Conservation (phyloP, 768 basidiomycete species). For the Suillus variegatus region DNA sequence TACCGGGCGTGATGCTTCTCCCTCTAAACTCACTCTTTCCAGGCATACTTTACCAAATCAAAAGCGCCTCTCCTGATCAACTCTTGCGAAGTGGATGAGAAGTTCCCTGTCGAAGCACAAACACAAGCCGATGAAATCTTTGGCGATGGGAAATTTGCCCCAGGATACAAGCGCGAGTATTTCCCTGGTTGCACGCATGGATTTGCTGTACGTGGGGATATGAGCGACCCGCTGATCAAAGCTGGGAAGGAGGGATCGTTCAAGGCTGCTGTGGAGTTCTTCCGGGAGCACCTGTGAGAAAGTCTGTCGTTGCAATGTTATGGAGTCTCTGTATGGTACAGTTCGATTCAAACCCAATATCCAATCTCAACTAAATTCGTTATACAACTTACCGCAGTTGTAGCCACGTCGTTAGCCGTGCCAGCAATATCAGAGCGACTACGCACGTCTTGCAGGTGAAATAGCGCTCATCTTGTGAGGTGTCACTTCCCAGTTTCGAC, state of each 20-base stretch:
- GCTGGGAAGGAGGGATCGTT: conserved; percentile 69
- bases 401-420: background rate
- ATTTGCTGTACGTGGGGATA: conserved; percentile 51
- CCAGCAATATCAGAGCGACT: background rate
- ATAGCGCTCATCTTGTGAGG: background rate
- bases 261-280: conserved; percentile 56
- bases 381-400: background rate
- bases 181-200: conserved; percentile 53
- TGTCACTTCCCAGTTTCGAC: background rate
- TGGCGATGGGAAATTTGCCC: conserved; percentile 37
- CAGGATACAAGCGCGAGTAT: conserved; percentile 49
- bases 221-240: conserved; percentile 50
- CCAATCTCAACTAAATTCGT: background rate
- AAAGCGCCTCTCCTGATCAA: conserved; percentile 45
- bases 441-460: background rate
- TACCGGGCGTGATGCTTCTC: background rate
- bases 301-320: background rate
- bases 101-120: conserved; percentile 36
- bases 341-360: background rate
- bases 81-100: conserved; percentile 35
- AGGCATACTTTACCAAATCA: conserved; percentile 35
- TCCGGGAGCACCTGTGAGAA: conserved; percentile 36
- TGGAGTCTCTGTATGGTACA: background rate
- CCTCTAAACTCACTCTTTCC: background rate
- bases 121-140: conserved; percentile 39